Conservation (phyloP, 2,329 filamentous ascomycete genomes). For the Trichophyton benhamiae region DNA sequence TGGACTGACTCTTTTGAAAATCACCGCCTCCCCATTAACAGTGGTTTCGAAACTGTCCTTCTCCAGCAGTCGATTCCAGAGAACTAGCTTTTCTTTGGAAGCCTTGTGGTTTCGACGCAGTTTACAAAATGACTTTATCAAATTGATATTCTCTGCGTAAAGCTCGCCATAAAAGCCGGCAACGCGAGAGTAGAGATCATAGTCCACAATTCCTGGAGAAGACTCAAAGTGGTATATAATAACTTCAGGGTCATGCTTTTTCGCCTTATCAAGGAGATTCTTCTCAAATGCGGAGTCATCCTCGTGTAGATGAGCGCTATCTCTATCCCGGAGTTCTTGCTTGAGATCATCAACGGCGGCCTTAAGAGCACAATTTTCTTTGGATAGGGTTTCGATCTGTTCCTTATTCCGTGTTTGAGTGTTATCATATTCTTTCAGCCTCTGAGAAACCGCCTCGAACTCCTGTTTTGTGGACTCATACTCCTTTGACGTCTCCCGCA, state of each 20-base stretch:
- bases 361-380: neutral
- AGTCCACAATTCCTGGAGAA: neutral
- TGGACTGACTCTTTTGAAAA: conserved; percentile 18
- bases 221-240: neutral
- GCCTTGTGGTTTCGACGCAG: conserved; percentile 23
- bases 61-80: conserved; percentile 22
- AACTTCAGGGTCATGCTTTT: neutral
- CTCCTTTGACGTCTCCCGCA: neutral
- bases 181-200: conserved; percentile 15
- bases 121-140: conserved; percentile 19
- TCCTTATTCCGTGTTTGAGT: neutral
- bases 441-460: neutral
- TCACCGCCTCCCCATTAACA: conserved; percentile 19
- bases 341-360: neutral
- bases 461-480: neutral
- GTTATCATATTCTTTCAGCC: neutral
- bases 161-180: conserved; percentile 23
- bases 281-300: neutral
- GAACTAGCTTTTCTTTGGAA: conserved; percentile 24
- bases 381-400: neutral
- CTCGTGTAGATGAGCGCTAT: neutral
- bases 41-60: conserved; percentile 22
- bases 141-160: conserved; percentile 21
- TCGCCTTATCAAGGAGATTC: neutral
- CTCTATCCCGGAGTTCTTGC: neutral